Evolutionary conservation across 129 eudicot species (phyloP).

Genomic region (Flaveria linearis): DNA sequence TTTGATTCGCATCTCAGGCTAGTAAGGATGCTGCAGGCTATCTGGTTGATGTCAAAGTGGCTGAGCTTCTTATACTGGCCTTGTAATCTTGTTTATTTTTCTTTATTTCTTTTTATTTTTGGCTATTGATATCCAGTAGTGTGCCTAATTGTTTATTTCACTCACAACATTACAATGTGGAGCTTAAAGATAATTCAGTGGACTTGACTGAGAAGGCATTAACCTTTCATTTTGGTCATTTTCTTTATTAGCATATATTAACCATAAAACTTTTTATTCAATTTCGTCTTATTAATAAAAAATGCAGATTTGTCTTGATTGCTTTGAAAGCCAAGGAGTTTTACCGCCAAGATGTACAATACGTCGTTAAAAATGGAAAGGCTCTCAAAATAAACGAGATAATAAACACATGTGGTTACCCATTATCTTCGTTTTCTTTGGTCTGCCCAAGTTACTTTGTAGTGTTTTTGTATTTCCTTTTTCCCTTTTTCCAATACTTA

Average conservation of each 20-base stretch:
- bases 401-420: slow-evolving; percentile 11
- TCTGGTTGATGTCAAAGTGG: slow-evolving; percentile 98
- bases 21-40: slow-evolving; percentile 85
- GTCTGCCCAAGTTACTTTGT: background rate
- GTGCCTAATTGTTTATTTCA: background rate
- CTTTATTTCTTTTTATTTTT: slow-evolving; percentile 8
- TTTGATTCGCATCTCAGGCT: slow-evolving; percentile 53
- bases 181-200: slow-evolving; percentile 90
- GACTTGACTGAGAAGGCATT: slow-evolving; percentile 97
- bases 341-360: slow-evolving; percentile 86
- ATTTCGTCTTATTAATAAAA: slow-evolving; percentile 15
- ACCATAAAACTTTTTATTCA: background rate
- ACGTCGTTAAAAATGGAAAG: slow-evolving; percentile 84
- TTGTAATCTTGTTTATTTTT: slow-evolving; percentile 41
- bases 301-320: slow-evolving; percentile 83
- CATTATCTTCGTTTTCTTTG: slow-evolving; percentile 11
- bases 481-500: background rate
- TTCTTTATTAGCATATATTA: no score
- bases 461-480: background rate
- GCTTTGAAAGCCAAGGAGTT: slow-evolving; percentile 97
- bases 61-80: slow-evolving; percentile 83
- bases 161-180: slow-evolving; percentile 76
- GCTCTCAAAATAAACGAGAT: slow-evolving; percentile 49
- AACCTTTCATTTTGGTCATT: slow-evolving; percentile 14
- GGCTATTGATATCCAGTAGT: background rate